A percentile compares a stretch with the other conserved stretches of the same genome.
Evolutionary conservation across 1,139 yeast genomes (phyloP).

Genomic region (Saccharomyces hybrid): DNA sequence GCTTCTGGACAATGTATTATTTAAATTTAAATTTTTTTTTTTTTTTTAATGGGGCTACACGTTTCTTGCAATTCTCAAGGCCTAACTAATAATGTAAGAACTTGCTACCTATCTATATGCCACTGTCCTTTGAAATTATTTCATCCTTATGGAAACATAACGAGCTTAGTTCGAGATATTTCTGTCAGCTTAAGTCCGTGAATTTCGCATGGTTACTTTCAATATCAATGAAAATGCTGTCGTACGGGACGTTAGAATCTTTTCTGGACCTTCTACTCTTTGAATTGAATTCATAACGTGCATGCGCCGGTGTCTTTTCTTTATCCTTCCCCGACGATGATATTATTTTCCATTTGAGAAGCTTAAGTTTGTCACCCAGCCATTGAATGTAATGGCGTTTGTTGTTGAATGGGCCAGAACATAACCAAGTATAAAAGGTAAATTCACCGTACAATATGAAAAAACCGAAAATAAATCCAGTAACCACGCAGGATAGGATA

Average conservation of each 20-base stretch:
- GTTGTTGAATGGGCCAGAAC: conserved; percentile 7
- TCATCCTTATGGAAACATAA: background rate
- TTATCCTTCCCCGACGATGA: background rate
- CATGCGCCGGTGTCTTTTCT: background rate
- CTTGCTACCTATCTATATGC: background rate
- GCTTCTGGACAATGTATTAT: background rate
- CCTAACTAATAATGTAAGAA: background rate
- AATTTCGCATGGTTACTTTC: conserved; percentile 13
- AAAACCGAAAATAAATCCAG: conserved; percentile 57
- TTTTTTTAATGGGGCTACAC: background rate
- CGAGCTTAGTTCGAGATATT: background rate
- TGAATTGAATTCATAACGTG: background rate
- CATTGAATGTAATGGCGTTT: background rate
- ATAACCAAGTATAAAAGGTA: conserved; percentile 44
- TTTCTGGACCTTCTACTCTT: conserved; percentile 14
- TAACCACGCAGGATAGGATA: conserved; percentile 57
- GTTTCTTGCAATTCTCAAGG: background rate
- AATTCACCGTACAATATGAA: conserved; percentile 54
- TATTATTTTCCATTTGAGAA: background rate
- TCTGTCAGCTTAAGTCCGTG: conserved; percentile 12
- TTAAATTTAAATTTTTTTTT: background rate
- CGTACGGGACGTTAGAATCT: conserved; percentile 19
- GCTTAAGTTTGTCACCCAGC: background rate
- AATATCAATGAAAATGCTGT: conserved; percentile 13
- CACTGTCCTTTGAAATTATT: background rate